A percentile compares a stretch with the other conserved stretches of the same genome.
Evolutionary conservation across 768 basidiomycete genomes (phyloP).

Genomic region (Naematelia encephala): DNA sequence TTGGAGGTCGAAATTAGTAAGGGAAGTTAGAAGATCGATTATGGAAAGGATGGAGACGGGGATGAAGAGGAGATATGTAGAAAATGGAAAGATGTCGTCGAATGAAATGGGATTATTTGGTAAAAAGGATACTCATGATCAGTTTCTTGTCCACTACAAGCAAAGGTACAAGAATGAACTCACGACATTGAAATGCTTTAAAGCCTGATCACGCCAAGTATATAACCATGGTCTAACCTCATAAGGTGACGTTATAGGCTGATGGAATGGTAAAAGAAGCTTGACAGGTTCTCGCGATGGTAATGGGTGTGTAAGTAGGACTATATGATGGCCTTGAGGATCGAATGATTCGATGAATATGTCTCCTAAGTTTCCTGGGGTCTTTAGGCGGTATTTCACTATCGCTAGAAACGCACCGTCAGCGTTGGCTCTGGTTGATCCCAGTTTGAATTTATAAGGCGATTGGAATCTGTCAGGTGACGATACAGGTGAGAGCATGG

Average conservation of each 20-base stretch:
- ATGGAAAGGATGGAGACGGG: background rate
- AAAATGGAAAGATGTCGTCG: background rate
- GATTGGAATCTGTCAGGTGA: too few relatives aligned
- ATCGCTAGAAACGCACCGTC: conserved; percentile 19
- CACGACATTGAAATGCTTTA: conserved; percentile 25
- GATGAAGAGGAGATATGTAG: background rate
- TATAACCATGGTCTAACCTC: conserved; percentile 16
- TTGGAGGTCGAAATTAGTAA: background rate
- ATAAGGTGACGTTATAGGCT: conserved; percentile 10
- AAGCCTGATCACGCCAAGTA: conserved; percentile 19
- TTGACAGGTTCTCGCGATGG: conserved; percentile 6
- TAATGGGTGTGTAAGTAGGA: conserved; percentile 14
- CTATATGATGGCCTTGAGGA: conserved; percentile 4
- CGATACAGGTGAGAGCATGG: too few relatives aligned
- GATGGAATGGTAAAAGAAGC: conserved; percentile 18
- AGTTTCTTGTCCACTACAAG: background rate
- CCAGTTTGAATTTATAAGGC: background rate
- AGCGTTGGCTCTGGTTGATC: background rate
- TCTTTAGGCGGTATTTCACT: conserved; percentile 19
- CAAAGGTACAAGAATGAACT: background rate
- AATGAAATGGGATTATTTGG: background rate
- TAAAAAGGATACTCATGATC: background rate
- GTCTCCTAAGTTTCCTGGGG: conserved; percentile 20
- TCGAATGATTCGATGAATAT: conserved; percentile 20
- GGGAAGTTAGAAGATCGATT: too few relatives aligned